phyloP scores from a whole-genome alignment of 2,329 filamentous ascomycete species.

The Claviceps sorghi region DNA sequence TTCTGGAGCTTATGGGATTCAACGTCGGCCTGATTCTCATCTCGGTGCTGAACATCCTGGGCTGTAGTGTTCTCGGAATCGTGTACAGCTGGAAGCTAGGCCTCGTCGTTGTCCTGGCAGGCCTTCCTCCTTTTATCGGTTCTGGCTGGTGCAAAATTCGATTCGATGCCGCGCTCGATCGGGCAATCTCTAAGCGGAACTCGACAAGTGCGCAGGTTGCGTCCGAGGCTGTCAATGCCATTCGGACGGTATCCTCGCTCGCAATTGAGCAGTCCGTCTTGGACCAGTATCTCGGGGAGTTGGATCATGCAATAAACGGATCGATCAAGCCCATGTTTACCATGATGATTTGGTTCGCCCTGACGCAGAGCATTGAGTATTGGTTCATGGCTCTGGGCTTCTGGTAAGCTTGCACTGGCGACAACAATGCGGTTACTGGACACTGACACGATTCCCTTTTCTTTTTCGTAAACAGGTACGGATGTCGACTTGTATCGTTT shows the following conservation, averaged over 20 bases:
- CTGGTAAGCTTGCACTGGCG: conserved; percentile 13
- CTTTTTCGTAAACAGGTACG: conserved; percentile 14
- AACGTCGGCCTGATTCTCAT: conserved; percentile 27
- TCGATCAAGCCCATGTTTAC: conserved; percentile 18
- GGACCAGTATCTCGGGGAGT: conserved; percentile 16
- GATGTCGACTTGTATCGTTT: conserved; percentile 22
- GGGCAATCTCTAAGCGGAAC: conserved; percentile 18
- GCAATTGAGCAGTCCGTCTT: conserved; percentile 24
- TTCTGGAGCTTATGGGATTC: conserved; percentile 29
- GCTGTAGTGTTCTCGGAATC: conserved; percentile 27
- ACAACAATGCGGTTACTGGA: not conserved
- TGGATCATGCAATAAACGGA: conserved; percentile 13
- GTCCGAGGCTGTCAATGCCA: conserved; percentile 26
- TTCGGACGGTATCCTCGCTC: conserved; percentile 27
- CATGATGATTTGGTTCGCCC: conserved; percentile 22
- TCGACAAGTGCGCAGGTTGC: conserved; percentile 26
- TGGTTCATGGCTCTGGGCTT: conserved; percentile 23
- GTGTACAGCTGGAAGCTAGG: conserved; percentile 33
- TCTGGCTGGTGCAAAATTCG: conserved; percentile 25
- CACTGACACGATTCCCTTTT: not conserved
- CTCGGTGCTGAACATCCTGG: conserved; percentile 21
- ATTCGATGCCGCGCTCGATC: conserved; percentile 25
- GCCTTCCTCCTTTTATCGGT: conserved; percentile 21
- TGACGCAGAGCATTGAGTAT: conserved; percentile 23
- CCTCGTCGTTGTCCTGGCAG: conserved; percentile 30